Evolutionary conservation across 805 yeast genomes (phyloP), one percentile per base, ranked within the genome.

Genomic region (Yamadazyma scolyti): DNA sequence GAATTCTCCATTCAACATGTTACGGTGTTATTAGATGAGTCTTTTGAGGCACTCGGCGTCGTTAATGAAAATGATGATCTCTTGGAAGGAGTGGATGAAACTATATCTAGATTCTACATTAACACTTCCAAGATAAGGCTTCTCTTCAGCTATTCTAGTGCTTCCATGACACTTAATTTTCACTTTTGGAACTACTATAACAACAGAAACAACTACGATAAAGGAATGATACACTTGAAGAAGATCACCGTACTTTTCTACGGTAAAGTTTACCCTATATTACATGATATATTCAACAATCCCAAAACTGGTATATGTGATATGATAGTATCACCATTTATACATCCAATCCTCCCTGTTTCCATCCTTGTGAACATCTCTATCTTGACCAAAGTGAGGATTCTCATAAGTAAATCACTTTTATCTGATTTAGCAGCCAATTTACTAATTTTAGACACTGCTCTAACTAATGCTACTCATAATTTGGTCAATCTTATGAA

Each of bases 131-230:
- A 29, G 16, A 17, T 29, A n/a, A 33, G 29, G 23, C 32, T 23
- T 16, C 20, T 34, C 9, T 40, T 37, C 12, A 28, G 30, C 17
- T 9, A 31, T 3, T 13, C 27, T 2, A 9, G 35, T 9, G 26
- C 28, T 6, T 20, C 38, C 9, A 31, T 39, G 26, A 25, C 46
- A 10, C 22, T 45, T n/a, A 39, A 58, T 35, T 56, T 44, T 23
- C 62, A 60, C 24, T 38, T 74, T 7, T 54, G 56, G 25, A 42
- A 60, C n/a, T 62, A 65, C 34, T 71, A 63, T 35, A 71, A 65
- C 34, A 33, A 37, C 9, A 37, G 40, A 7, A 37, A 43, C 1
- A 48, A 64, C 21, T 22, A 43, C 6, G 52, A 48, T 2, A 48
- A 57, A 19, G 51, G 67, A 1, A 60, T 54, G 30, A 50, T 55